A percentile compares a stretch with the other conserved stretches of the same genome.
Evolutionary conservation across 2,329 filamentous ascomycete genomes (phyloP).

Genomic region (Pyrenophora tritici-repentis): DNA sequence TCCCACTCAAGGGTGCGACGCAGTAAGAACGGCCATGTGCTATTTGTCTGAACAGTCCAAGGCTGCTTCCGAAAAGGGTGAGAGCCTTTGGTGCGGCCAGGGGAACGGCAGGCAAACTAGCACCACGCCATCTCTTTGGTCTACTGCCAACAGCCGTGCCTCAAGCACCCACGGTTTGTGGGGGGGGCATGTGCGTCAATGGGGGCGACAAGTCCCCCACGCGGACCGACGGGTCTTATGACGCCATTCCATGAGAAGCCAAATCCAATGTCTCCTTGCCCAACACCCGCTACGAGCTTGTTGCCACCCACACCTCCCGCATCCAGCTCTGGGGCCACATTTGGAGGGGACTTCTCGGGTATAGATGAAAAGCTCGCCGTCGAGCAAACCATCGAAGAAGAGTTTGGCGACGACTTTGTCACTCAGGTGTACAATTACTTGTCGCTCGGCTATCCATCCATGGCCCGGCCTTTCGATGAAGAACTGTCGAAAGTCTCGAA

Average conservation of each 20-base stretch:
- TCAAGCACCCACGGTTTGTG: constrained; percentile 70
- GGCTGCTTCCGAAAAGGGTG: constrained; percentile 49
- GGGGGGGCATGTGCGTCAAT: constrained; percentile 70
- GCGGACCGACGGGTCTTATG: constrained; percentile 56
- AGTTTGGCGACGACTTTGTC: constrained; percentile 83
- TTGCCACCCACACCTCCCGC: constrained; percentile 47
- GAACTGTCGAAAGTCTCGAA: constrained; percentile 82
- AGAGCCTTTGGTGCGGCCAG: constrained; percentile 64
- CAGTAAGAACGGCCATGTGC: constrained; percentile 56
- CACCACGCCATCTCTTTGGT: constrained; percentile 44
- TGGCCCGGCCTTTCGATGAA: constrained; percentile 80
- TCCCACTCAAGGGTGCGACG: constrained; percentile 66
- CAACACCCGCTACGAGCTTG: constrained; percentile 41
- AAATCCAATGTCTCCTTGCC: constrained; percentile 50
- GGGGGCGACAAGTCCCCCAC: constrained; percentile 46
- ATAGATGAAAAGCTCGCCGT: constrained; percentile 50
- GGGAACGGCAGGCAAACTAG: constrained; percentile 38
- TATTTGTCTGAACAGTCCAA: constrained; percentile 56
- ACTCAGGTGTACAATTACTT: constrained; percentile 98
- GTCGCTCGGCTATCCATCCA: constrained; percentile 86
- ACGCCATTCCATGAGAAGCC: constrained; percentile 51
- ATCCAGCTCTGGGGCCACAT: constrained; percentile 27
- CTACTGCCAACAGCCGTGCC: constrained; percentile 51
- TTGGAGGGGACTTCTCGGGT: constrained; percentile 44
- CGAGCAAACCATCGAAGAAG: constrained; percentile 59